Evolutionary conservation across 2,329 filamentous ascomycete genomes (phyloP).

Genomic region (Fusarium duplospermum): DNA sequence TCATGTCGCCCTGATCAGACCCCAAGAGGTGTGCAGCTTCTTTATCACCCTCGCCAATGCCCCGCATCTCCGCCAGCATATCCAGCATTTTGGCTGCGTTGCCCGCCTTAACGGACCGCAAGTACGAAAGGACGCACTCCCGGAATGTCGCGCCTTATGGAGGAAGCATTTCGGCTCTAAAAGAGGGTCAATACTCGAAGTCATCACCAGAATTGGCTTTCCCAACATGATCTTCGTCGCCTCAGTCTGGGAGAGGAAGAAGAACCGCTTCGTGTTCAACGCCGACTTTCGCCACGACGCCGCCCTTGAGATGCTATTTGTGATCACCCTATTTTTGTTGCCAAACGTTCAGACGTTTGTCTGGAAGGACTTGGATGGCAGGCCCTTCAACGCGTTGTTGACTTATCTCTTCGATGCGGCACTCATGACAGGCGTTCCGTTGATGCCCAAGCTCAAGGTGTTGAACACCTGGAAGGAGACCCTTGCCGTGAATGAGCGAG

Average conservation of each 20-base stretch:
- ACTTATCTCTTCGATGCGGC: background rate
- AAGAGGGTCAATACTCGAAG: background rate
- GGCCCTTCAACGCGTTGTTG: constrained; percentile 13
- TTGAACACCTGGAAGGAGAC: constrained; percentile 20
- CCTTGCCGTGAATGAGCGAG: background rate
- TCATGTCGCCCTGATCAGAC: constrained; percentile 11
- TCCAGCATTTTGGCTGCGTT: constrained; percentile 18
- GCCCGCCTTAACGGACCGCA: background rate
- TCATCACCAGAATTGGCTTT: constrained; percentile 2
- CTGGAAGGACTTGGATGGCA: constrained; percentile 26
- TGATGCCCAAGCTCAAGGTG: constrained; percentile 16
- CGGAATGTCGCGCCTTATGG: constrained; percentile 15
- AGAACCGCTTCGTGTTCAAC: constrained; percentile 23
- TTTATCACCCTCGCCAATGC: constrained; percentile 28
- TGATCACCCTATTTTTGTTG: constrained; percentile 15
- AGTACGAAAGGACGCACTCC: background rate
- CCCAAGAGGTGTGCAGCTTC: constrained; percentile 13
- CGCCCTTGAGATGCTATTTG: constrained; percentile 28
- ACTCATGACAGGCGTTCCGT: background rate
- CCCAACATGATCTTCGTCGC: constrained; percentile 21
- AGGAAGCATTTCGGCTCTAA: constrained; percentile 9
- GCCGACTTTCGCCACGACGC: constrained; percentile 30
- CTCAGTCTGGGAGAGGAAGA: constrained; percentile 17
- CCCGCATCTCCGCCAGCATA: constrained; percentile 22
- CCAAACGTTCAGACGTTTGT: constrained; percentile 23